A percentile compares a stretch with the other conserved stretches of the same genome.
Conservation (phyloP, 768 basidiomycete genomes). For the Pisolithus sp. region DNA sequence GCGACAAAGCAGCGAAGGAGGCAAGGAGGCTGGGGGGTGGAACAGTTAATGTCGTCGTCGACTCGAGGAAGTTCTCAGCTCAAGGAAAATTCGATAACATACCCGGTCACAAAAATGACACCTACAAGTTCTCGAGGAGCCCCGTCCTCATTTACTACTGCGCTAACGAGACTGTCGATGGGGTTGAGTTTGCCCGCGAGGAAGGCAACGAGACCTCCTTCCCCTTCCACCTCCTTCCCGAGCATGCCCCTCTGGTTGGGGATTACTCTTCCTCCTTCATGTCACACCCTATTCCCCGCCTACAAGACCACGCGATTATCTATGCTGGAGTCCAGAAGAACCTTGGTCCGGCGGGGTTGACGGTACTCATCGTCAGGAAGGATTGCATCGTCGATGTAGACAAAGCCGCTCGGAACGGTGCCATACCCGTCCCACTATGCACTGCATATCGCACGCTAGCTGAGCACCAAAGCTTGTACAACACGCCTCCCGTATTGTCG, state of each 20-base stretch:
- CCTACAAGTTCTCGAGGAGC: conserved; percentile 56
- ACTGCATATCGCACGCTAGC: conserved; percentile 81
- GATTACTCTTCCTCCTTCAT: conserved; percentile 98
- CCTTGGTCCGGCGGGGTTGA: conserved; percentile 88
- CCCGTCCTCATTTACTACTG: conserved; percentile 96
- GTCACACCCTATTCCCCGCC: conserved; percentile 82
- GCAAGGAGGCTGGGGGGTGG: conserved; percentile 60
- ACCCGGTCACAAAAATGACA: conserved; percentile 66
- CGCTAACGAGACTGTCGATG: conserved; percentile 98
- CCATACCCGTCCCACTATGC: conserved; percentile 67
- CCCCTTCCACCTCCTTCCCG: conserved; percentile 71
- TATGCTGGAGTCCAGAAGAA: conserved; percentile 99
- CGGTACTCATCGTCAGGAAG: conserved; percentile 89
- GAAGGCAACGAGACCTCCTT: conserved; percentile 56
- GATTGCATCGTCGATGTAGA: conserved; percentile 91
- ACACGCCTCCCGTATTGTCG: conserved; percentile 88
- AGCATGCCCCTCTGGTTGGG: conserved; percentile 72
- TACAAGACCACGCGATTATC: conserved; percentile 88
- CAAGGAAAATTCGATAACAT: conserved; percentile 71
- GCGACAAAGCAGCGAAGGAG: conserved; percentile 79
- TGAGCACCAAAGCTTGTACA: conserved; percentile 72
- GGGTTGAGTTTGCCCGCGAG: conserved; percentile 76
- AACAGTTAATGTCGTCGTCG: conserved; percentile 63
- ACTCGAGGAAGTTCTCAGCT: conserved; percentile 54
- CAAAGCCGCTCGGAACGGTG: conserved; percentile 66